These are phyloP conservation scores for Buddleja alternifolia DNA, from an alignment of 257 asterid genomes.

Conservation along the genomic window DNA sequence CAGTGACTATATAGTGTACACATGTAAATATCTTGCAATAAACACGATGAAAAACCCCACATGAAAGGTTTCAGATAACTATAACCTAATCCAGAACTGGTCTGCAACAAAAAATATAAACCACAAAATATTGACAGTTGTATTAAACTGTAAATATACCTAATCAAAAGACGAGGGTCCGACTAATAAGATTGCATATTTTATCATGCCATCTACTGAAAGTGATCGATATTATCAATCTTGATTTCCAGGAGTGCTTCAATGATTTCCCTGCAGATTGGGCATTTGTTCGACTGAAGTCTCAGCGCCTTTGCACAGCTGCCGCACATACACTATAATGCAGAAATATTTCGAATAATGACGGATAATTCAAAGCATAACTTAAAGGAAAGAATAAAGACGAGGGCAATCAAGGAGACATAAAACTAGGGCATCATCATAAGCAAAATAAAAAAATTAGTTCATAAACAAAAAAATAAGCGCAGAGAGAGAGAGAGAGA, in stretches of 20 bases:
- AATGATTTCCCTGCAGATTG: slow-evolving; percentile 65
- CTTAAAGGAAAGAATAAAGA: background rate
- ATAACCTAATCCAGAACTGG: slow-evolving; percentile 30
- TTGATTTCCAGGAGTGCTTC: slow-evolving; percentile 63
- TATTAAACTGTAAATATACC: slow-evolving; percentile 33
- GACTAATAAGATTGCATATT: slow-evolving; percentile 5
- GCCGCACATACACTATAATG: slow-evolving; percentile 71
- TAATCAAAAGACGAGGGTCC: slow-evolving; percentile 16
- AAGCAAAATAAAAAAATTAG: too few relatives aligned
- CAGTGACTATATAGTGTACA: slow-evolving; percentile 41
- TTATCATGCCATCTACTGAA: slow-evolving; percentile 19
- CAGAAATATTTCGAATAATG: slow-evolving; percentile 6
- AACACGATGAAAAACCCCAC: slow-evolving; percentile 23
- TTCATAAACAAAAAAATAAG: too few relatives aligned
- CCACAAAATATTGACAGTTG: slow-evolving; percentile 43
- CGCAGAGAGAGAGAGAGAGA: too few relatives aligned
- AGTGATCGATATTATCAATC: slow-evolving; percentile 39
- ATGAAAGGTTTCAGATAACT: slow-evolving; percentile 29
- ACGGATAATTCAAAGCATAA: background rate
- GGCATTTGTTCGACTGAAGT: slow-evolving; percentile 74
- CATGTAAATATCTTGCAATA: slow-evolving; percentile 25
- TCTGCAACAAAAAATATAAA: slow-evolving; percentile 22
- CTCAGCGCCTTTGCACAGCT: slow-evolving; percentile 63
- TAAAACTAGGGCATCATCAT: background rate
- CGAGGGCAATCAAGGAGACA: background rate